phyloP scores from a whole-genome alignment of 2,329 filamentous ascomycete species.

The Blastomyces parvus region DNA sequence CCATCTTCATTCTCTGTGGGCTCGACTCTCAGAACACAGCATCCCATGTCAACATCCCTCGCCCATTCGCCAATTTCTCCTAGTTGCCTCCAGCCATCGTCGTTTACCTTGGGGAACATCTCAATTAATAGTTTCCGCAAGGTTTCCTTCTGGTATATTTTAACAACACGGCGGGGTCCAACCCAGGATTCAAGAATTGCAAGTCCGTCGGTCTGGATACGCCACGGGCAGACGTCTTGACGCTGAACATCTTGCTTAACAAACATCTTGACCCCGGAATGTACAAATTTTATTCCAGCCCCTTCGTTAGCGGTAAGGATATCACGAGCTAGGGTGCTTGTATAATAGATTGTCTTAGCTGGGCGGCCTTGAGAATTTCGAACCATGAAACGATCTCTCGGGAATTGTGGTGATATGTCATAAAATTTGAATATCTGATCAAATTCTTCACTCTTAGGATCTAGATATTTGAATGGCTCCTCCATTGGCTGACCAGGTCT shows the following conservation, averaged over 20 bases:
- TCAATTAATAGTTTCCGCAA: slow-evolving; percentile 76
- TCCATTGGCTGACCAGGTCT: slow-evolving; percentile 51
- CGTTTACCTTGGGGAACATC: slow-evolving; percentile 87
- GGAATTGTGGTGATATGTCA: slow-evolving; percentile 72
- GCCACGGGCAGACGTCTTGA: slow-evolving; percentile 80
- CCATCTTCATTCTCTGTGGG: slow-evolving; percentile 55
- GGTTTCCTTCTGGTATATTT: slow-evolving; percentile 66
- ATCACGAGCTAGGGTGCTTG: slow-evolving; percentile 69
- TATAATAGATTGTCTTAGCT: slow-evolving; percentile 95
- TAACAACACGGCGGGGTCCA: slow-evolving; percentile 64
- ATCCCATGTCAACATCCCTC: slow-evolving; percentile 73
- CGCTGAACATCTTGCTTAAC: slow-evolving; percentile 93
- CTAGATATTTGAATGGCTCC: slow-evolving; percentile 89
- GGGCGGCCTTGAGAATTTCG: slow-evolving; percentile 83
- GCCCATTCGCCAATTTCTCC: slow-evolving; percentile 83
- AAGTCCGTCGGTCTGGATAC: slow-evolving; percentile 90
- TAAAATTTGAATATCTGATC: slow-evolving; percentile 74
- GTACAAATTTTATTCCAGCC: slow-evolving; percentile 86
- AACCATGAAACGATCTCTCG: slow-evolving; percentile 86
- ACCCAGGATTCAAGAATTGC: slow-evolving; percentile 86
- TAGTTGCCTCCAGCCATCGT: slow-evolving; percentile 63
- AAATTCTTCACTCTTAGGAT: slow-evolving; percentile 64
- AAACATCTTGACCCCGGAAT: slow-evolving; percentile 97
- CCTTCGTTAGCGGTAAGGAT: slow-evolving; percentile 83
- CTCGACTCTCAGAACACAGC: slow-evolving; percentile 79